Evolutionary conservation across 1,284 basidiomycete species (phyloP).

Genomic region (Tilletia caries): DNA sequence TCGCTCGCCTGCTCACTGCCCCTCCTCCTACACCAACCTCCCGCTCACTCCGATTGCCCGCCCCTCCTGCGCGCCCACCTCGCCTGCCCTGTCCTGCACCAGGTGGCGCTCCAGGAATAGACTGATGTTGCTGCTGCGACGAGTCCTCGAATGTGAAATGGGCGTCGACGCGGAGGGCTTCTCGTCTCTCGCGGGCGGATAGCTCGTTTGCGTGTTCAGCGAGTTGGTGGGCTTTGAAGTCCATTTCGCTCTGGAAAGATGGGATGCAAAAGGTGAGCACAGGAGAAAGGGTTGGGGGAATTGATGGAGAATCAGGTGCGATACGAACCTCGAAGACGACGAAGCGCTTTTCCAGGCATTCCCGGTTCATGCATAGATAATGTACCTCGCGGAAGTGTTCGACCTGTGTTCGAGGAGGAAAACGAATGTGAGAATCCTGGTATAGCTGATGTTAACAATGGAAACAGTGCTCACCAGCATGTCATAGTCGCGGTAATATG

Average conservation of each 20-base stretch:
- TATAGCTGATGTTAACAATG: not conserved
- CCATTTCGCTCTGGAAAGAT: slow-evolving; percentile 63
- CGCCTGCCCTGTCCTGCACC: not conserved
- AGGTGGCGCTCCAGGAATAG: slow-evolving; percentile 13
- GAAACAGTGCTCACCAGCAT: slow-evolving; percentile 40
- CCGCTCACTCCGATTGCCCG: not conserved
- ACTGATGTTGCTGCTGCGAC: slow-evolving; percentile 23
- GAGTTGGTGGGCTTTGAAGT: slow-evolving; percentile 88
- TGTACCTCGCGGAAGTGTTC: slow-evolving; percentile 60
- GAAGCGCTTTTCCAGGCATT: slow-evolving; percentile 83
- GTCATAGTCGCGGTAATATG: slow-evolving; percentile 43
- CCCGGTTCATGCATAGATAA: slow-evolving; percentile 70
- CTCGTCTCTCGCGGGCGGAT: slow-evolving; percentile 71
- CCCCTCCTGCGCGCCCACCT: not conserved
- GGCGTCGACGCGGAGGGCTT: slow-evolving; percentile 72
- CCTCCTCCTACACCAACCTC: not conserved
- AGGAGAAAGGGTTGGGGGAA: not conserved
- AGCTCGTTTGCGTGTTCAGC: slow-evolving; percentile 78
- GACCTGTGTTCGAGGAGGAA: slow-evolving; percentile 13
- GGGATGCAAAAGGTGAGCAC: not conserved
- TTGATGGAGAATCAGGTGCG: not conserved
- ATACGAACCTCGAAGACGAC: slow-evolving; percentile 70
- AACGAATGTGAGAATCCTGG: not conserved
- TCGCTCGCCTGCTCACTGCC: slow-evolving; percentile 4
- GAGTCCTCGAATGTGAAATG: slow-evolving; percentile 73